phyloP scores from a whole-genome alignment of 1,284 basidiomycete species.

The Pholiota adiposa region DNA sequence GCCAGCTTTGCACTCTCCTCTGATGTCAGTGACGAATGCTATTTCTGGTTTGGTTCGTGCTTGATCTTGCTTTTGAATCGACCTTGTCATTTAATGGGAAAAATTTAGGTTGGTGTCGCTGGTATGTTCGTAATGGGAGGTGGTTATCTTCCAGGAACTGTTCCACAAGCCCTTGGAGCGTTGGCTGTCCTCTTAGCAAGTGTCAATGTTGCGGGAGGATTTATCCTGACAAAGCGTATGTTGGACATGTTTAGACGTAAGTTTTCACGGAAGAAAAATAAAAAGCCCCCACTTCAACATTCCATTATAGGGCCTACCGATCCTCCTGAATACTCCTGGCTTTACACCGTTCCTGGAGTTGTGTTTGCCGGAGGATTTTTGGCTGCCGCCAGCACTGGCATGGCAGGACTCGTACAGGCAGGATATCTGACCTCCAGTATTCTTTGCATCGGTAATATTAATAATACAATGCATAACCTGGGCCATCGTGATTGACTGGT shows the following conservation, averaged over 20 bases:
- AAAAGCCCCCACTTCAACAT: not conserved
- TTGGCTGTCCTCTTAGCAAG: conserved; percentile 81
- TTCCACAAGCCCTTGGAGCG: conserved; percentile 79
- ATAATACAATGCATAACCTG: not conserved
- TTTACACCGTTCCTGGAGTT: conserved; percentile 77
- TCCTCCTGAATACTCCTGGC: conserved; percentile 84
- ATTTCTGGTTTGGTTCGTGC: conserved; percentile 67
- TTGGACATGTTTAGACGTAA: conserved; percentile 87
- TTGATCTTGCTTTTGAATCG: not conserved
- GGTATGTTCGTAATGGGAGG: conserved; percentile 90
- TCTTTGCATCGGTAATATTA: conserved; percentile 72
- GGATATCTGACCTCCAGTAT: conserved; percentile 83
- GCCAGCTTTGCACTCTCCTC: conserved; percentile 81
- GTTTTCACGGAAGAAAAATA: conserved; percentile 19
- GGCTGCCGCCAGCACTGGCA: conserved; percentile 78
- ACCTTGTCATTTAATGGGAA: not conserved
- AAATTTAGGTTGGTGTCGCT: conserved; percentile 69
- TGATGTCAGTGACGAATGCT: conserved; percentile 87
- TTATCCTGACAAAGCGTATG: conserved; percentile 86
- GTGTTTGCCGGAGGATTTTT: conserved; percentile 83
- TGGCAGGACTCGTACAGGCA: conserved; percentile 84
- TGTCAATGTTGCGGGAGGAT: conserved; percentile 85
- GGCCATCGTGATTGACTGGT: not conserved
- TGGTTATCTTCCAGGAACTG: conserved; percentile 78
- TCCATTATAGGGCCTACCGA: conserved; percentile 65